A percentile compares a stretch with the other conserved stretches of the same genome.
phyloP scores from a whole-genome alignment of 257 asterid species.

The Solanum sejunctum region DNA sequence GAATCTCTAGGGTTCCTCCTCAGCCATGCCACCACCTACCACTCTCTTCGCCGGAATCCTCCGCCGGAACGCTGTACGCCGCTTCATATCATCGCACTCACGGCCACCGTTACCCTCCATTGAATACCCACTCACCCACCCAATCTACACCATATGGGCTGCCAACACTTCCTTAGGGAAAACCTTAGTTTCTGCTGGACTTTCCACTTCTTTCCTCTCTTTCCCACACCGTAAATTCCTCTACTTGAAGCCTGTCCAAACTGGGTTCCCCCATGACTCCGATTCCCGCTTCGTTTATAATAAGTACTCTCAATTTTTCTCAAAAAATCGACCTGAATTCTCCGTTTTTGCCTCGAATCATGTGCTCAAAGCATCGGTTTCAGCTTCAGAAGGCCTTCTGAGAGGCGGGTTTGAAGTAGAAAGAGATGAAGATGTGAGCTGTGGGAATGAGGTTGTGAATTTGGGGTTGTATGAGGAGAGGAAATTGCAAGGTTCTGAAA shows the following conservation, averaged over 20 bases:
- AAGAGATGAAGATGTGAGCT: background rate
- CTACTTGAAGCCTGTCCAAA: constrained; percentile 84
- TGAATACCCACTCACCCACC: constrained; percentile 70
- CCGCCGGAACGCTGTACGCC: constrained; percentile 8
- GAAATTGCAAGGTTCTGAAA: constrained; percentile 45
- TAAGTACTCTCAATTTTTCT: constrained; percentile 43
- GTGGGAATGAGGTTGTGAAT: constrained; percentile 28
- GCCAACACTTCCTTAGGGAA: constrained; percentile 91
- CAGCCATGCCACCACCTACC: constrained; percentile 17
- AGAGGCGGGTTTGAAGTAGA: background rate
- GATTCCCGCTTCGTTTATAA: constrained; percentile 72
- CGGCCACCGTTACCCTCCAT: background rate
- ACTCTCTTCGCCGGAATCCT: constrained; percentile 1
- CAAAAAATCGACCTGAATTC: constrained; percentile 23
- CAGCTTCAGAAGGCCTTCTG: constrained; percentile 30
- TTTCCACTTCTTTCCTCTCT: constrained; percentile 65
- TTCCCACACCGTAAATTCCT: constrained; percentile 36
- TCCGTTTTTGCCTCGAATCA: constrained; percentile 66
- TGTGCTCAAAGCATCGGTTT: constrained; percentile 40
- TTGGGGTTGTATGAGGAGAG: constrained; percentile 58
- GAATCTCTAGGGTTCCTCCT: background rate
- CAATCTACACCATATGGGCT: constrained; percentile 90
- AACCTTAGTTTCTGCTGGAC: constrained; percentile 97
- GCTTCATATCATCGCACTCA: constrained; percentile 15
- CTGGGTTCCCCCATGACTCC: constrained; percentile 82